These are phyloP conservation scores for Corinectria fuckeliana DNA, from an alignment of 2,329 filamentous ascomycete species.

Conservation along the genomic window DNA sequence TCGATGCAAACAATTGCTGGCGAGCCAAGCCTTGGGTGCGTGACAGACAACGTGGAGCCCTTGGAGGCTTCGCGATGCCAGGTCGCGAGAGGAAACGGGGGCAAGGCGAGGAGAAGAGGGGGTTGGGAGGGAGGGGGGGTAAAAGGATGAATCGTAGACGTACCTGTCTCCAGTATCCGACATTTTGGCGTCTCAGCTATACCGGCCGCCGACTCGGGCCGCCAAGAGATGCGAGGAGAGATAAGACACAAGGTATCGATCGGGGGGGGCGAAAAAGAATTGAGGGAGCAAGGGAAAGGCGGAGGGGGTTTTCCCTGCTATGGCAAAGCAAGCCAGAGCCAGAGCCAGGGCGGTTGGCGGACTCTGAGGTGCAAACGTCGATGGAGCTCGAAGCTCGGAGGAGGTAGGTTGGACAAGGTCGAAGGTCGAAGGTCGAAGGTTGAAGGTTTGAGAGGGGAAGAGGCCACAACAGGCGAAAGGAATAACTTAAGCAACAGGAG, in stretches of 20 bases:
- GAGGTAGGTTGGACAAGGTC: not conserved
- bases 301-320: slow-evolving; percentile 1
- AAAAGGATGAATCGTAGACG: slow-evolving; percentile 11
- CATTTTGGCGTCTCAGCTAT: slow-evolving; percentile 24
- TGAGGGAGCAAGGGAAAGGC: not conserved
- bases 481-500: not conserved
- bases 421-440: not conserved
- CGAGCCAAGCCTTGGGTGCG: not conserved
- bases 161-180: slow-evolving; percentile 37
- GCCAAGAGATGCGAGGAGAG: not conserved
- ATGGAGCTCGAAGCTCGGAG: not conserved
- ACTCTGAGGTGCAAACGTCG: not conserved
- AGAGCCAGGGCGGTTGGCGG: not conserved
- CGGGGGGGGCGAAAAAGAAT: not conserved
- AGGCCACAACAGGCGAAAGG: not conserved
- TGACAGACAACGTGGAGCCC: slow-evolving; percentile 2
- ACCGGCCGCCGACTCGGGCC: not conserved
- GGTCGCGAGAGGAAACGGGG: slow-evolving; percentile 4
- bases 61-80: not conserved
- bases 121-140: not conserved
- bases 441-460: not conserved
- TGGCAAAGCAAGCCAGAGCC: slow-evolving; percentile 1
- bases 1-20: slow-evolving; percentile 11
- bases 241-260: not conserved
- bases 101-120: not conserved